Base-by-base conservation (phyloP, 768 basidiomycete genomes). In the Amanita molliuscula region DNA sequence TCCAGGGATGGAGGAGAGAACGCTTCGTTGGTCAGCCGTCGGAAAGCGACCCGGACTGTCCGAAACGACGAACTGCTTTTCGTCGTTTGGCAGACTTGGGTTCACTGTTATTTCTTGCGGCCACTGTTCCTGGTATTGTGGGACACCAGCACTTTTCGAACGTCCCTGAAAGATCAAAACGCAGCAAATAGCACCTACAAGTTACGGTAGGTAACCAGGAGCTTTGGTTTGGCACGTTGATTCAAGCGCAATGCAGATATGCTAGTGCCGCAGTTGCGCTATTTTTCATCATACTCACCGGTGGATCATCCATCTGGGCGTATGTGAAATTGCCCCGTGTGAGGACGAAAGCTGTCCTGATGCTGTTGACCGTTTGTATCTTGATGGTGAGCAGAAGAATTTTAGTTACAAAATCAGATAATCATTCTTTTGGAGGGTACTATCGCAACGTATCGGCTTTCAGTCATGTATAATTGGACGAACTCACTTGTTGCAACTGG, bases 361-460 rank as follows among this genome's bases (percentile, higher is more conserved):
- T 63, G 20, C 33, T 65, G 7, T 20, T 55, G 13, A n/a, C 59
- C 6, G 51, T 67, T 42, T 55, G 59, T 29, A 43, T 53, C 7
- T 58, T 67, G n/a, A 55, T 65, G 44, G 72, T 71, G 47, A 56
- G 69, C 57, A 26, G 25, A 15, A 34, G 5, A 26, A 7, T 9
- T 37, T 23, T 3, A 6, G n/a, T 16, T 11, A 29, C 10, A 37
- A 3, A 11, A 4, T 38, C 25, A 15, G 25, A 47, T 43, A 21
- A 20, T 21, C 42, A 15, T 34, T 16, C 31, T 13, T 46, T 15
- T 2, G 15, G 33, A 71, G 69, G 50, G 55, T 31, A 57, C 64
- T 20, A 59, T 70, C 38, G 61, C 65, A 0, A 57, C 68, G 15
- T 75, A 73, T 58, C 71, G 73, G 13, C 62, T 74, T 9, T 50